phyloP scores from a whole-genome alignment of 768 basidiomycete species.

The Hypholoma fasciculare region DNA sequence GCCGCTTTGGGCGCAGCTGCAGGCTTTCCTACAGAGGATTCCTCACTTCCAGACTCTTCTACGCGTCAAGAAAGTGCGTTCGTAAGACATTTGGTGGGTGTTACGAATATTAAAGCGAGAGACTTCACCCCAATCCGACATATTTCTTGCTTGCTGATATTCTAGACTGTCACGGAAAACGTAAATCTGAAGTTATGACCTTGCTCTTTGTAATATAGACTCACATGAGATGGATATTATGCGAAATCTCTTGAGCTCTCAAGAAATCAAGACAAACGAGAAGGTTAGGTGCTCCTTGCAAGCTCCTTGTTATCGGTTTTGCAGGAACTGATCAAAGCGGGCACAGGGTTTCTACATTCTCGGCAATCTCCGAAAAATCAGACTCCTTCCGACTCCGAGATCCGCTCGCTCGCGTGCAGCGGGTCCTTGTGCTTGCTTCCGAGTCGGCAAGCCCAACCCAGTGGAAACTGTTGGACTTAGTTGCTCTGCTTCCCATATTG shows the following conservation, averaged over 20 bases:
- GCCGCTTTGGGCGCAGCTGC: constrained; percentile 23
- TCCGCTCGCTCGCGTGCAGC: neutral
- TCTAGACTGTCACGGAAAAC: no score
- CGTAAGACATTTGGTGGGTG: constrained; percentile 11
- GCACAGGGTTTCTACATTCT: constrained; percentile 23
- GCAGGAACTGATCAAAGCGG: constrained; percentile 16
- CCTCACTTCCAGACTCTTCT: constrained; percentile 43
- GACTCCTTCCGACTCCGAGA: neutral
- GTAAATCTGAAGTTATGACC: no score
- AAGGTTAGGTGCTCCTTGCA: constrained; percentile 6
- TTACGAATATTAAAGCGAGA: constrained; percentile 5
- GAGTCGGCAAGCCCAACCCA: no score
- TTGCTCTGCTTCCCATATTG: no score
- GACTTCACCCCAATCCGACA: constrained; percentile 23
- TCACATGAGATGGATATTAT: no score
- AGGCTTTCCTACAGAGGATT: constrained; percentile 23
- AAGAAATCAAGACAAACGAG: constrained; percentile 6
- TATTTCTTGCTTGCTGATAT: neutral
- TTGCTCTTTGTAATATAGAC: no score
- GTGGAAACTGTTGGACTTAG: no score
- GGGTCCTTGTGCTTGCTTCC: neutral
- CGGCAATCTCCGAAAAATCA: constrained; percentile 22
- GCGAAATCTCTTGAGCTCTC: no score
- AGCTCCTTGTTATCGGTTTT: constrained; percentile 16
- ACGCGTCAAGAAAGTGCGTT: constrained; percentile 1